Evolutionary conservation across 176 grass and related monocot species (phyloP).

Genomic region (Carex myosuroides): DNA sequence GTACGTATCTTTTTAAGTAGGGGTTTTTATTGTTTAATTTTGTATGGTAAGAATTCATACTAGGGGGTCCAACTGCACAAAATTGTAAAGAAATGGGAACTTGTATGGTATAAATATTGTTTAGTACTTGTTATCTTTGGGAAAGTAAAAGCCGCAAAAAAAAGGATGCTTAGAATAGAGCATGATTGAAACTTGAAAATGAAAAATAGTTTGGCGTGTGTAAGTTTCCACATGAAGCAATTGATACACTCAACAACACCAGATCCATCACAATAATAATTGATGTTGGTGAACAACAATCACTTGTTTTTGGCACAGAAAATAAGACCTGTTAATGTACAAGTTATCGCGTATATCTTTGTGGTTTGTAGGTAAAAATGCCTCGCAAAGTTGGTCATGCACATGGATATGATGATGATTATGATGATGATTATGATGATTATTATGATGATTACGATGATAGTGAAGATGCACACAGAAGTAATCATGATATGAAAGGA

Average conservation of each 20-base stretch:
- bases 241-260: neutral
- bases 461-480: neutral
- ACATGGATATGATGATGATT: conserved; percentile 47
- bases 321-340: neutral
- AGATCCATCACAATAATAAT: neutral
- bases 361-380: conserved; percentile 35
- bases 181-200: neutral
- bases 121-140: neutral
- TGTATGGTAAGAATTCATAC: neutral
- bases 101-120: neutral
- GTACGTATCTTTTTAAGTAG: neutral
- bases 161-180: neutral
- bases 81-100: neutral
- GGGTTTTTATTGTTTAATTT: neutral
- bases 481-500: conserved; percentile 16
- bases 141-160: neutral
- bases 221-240: neutral
- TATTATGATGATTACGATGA: conserved; percentile 50
- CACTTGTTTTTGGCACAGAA: neutral
- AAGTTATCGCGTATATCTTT: neutral
- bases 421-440: conserved; percentile 46
- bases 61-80: neutral
- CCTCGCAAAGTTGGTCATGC: conserved; percentile 68
- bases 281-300: neutral
- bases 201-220: neutral